Evolutionary conservation across 371 early-diverging fungal species (phyloP).

Genomic region (Batkoa obscura): DNA sequence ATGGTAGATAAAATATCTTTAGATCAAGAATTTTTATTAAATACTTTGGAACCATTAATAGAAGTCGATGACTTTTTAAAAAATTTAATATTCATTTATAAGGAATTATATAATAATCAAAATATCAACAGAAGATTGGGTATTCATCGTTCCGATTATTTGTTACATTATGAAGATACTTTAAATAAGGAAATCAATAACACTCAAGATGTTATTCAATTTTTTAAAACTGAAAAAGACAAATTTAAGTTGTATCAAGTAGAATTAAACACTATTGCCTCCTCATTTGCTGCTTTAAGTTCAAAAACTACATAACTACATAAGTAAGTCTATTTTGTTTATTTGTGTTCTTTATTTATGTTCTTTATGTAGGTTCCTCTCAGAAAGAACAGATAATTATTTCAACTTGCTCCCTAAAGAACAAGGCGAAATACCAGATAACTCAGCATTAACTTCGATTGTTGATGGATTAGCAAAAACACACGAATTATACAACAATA

Average conservation of each 20-base stretch:
- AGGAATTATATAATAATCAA: slow-evolving; percentile 28
- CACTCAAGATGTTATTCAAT: neutral
- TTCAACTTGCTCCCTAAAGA: neutral
- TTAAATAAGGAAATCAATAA: slow-evolving; percentile 1
- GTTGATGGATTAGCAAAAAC: slow-evolving; percentile 66
- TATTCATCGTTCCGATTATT: slow-evolving; percentile 83
- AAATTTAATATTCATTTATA: slow-evolving; percentile 58
- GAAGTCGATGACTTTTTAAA: slow-evolving; percentile 68
- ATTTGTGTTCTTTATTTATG: neutral
- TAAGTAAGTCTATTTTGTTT: slow-evolving; percentile 19
- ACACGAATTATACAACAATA: slow-evolving; percentile 50
- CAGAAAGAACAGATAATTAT: slow-evolving; percentile 9
- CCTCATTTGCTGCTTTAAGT: slow-evolving; percentile 78
- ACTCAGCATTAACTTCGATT: slow-evolving; percentile 44
- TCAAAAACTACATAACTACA: slow-evolving; percentile 56
- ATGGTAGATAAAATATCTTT: slow-evolving; percentile 59
- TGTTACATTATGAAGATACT: slow-evolving; percentile 47
- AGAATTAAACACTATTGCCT: slow-evolving; percentile 89
- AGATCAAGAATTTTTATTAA: slow-evolving; percentile 53
- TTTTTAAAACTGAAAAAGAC: slow-evolving; percentile 2
- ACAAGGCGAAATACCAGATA: slow-evolving; percentile 38
- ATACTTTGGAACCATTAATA: slow-evolving; percentile 56
- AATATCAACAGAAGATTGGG: slow-evolving; percentile 32
- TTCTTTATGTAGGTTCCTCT: slow-evolving; percentile 24
- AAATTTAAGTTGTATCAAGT: slow-evolving; percentile 60